Evolutionary conservation across 2,329 filamentous ascomycete genomes (phyloP), one percentile per base, ranked within the genome.

Genomic region (Colletotrichum paranaense): DNA sequence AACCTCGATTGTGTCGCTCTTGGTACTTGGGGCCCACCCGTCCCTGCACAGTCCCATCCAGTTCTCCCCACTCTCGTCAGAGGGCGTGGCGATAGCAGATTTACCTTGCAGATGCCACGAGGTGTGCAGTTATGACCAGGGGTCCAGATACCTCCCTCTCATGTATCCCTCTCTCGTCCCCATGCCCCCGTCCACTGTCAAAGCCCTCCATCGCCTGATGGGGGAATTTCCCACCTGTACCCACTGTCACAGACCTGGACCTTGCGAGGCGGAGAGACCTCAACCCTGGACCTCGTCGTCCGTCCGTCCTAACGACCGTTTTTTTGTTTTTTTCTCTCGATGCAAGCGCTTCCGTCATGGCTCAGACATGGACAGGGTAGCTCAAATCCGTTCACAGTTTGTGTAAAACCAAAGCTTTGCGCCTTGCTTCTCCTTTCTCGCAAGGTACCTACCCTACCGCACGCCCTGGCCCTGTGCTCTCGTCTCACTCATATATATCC

Each of bases 291-390:
- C 64, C 59, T 67, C 67, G 66, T 67, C 63, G 71, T 63, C 70
- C 70, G 66, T 67, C 73, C 74, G 67, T 60, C 74, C 72, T 71
- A 65, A 68, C 68, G 68, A 75, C 74, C 64, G 72, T 74, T 74
- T 74, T 73, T 71, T 72, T 60, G 28, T 67, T 46, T 63, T 66
- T 63, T 53, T 22, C 22, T 42, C 26, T 65, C 62, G 72, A 72
- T 63, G 68, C 74, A 73, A 74, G 74, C 72, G 67, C 74, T 75
- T 74, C 74, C 72, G 74, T 75, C 72, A 75, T 75, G 72, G 74
- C 74, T 74, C 74, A 74, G 74, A 75, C 74, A 74, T 68, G 65
- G 72, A 60, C 74, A 74, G 68, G 74, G 74, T 74, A 72, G 72
- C 68, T 74, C 62, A 58, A 67, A 58, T 72, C 63, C 67, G 58